phyloP scores from a whole-genome alignment of 2,329 filamentous ascomycete species.

The Cercospora sp. region DNA sequence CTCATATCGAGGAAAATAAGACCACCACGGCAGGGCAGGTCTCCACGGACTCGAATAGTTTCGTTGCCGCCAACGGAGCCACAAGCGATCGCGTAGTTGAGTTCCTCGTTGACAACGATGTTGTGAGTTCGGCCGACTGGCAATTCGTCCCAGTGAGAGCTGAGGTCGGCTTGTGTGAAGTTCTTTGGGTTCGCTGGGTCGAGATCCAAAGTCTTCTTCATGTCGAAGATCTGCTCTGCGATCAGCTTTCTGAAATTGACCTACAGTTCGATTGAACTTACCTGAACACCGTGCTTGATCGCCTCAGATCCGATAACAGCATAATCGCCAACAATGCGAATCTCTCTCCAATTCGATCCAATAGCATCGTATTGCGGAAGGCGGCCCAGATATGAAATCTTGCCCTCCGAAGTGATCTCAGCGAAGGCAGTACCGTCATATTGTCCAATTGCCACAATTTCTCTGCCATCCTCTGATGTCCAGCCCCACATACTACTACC shows the following conservation, averaged over 20 bases:
- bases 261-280: neutral
- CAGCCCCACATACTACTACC: constrained; percentile 56
- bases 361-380: constrained; percentile 51
- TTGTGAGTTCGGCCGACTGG: constrained; percentile 48
- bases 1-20: constrained; percentile 57
- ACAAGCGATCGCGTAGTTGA: constrained; percentile 44
- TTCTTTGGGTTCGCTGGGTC: constrained; percentile 46
- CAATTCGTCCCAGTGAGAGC: constrained; percentile 20
- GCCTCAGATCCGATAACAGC: constrained; percentile 50
- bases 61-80: constrained; percentile 25
- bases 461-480: constrained; percentile 54
- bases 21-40: constrained; percentile 48
- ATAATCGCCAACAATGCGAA: constrained; percentile 47
- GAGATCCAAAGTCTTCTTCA: constrained; percentile 56
- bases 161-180: constrained; percentile 42
- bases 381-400: constrained; percentile 56
- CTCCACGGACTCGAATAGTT: constrained; percentile 26
- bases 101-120: constrained; percentile 54
- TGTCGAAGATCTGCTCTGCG: constrained; percentile 55
- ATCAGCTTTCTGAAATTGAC: neutral
- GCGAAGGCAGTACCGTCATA: constrained; percentile 57
- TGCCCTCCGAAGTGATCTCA: constrained; percentile 54
- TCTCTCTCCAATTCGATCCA: constrained; percentile 55
- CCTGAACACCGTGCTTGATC: constrained; percentile 57
- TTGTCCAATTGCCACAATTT: constrained; percentile 58